Evolutionary conservation across 139 green algal genomes (phyloP).

Genomic region (Spirogloea muscicola): DNA sequence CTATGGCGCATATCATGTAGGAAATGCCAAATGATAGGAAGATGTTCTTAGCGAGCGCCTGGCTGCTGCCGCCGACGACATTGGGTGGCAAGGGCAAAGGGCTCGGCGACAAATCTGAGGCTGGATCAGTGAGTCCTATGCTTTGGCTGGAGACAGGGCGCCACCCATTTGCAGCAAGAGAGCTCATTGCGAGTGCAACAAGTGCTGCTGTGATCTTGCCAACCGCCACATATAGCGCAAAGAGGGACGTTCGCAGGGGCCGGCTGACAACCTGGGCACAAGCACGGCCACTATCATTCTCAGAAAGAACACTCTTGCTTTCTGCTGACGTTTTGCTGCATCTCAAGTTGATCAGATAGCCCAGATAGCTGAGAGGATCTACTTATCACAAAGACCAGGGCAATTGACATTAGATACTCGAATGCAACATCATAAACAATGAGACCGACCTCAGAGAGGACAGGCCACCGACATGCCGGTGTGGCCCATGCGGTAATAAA

Average conservation of each 20-base stretch:
- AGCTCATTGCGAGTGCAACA: slow-evolving; percentile 5
- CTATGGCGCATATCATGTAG: slow-evolving; percentile 3
- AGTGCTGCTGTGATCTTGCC: slow-evolving; percentile 1
- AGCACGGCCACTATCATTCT: neutral
- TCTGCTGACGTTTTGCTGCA: neutral
- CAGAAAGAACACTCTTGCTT: neutral
- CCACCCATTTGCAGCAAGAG: slow-evolving; percentile 3
- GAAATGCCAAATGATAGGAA: slow-evolving; percentile 24
- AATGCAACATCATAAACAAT: neutral
- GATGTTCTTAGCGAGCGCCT: slow-evolving; percentile 24
- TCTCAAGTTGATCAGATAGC: neutral
- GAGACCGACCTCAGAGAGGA: slow-evolving; percentile 33
- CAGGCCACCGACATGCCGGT: slow-evolving; percentile 38
- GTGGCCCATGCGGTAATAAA: slow-evolving; percentile 19
- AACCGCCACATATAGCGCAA: slow-evolving; percentile 22
- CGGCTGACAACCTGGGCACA: slow-evolving; percentile 13
- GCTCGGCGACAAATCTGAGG: no score
- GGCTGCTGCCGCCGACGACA: neutral
- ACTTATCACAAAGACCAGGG: neutral
- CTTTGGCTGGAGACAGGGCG: neutral
- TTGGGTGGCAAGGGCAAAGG: no score
- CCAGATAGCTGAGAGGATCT: neutral
- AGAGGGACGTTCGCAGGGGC: slow-evolving; percentile 34
- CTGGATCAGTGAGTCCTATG: neutral
- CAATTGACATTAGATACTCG: neutral